These are phyloP conservation scores for Hanseniaspora singularis DNA, from an alignment of 805 yeast species.

Conservation along the genomic window DNA sequence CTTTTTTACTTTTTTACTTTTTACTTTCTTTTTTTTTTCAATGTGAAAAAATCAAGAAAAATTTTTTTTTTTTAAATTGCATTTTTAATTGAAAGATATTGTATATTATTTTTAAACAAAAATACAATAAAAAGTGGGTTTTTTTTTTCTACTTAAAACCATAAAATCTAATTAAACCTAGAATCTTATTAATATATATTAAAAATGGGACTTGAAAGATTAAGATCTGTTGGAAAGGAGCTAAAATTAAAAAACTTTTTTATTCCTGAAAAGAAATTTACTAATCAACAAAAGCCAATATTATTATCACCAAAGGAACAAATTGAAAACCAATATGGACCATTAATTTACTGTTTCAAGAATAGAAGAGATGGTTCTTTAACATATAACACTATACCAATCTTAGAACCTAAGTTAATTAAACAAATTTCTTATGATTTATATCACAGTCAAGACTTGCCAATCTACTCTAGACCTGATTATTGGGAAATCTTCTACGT, in stretches of 20 bases:
- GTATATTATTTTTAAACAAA: too few relatives aligned
- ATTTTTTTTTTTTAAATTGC: too few relatives aligned
- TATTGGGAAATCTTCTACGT: slow-evolving; percentile 87
- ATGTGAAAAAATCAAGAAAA: too few relatives aligned
- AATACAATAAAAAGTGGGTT: too few relatives aligned
- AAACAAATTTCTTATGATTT: slow-evolving; percentile 53
- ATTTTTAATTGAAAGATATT: too few relatives aligned
- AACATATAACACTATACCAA: slow-evolving; percentile 73
- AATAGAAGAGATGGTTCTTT: slow-evolving; percentile 86
- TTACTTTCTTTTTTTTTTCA: too few relatives aligned
- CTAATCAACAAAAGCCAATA: slow-evolving; percentile 5
- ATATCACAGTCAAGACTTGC: slow-evolving; percentile 83
- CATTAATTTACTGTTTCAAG: slow-evolving; percentile 72
- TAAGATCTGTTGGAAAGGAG: neutral
- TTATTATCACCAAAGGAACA: slow-evolving; percentile 42
- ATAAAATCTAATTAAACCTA: too few relatives aligned
- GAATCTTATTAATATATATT: neutral
- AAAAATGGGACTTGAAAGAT: neutral
- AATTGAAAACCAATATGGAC: slow-evolving; percentile 51
- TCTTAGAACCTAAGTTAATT: slow-evolving; percentile 39
- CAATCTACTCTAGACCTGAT: slow-evolving; percentile 65
- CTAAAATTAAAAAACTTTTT: neutral
- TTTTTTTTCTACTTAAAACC: too few relatives aligned
- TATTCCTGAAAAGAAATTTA: neutral
- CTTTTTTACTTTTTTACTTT: too few relatives aligned